Percentiles rank a stretch among this genome's conserved stretches.
These are phyloP conservation scores for Pichiaceae sp. DNA, from an alignment of 1,139 yeast genomes.

Conservation along the genomic window DNA sequence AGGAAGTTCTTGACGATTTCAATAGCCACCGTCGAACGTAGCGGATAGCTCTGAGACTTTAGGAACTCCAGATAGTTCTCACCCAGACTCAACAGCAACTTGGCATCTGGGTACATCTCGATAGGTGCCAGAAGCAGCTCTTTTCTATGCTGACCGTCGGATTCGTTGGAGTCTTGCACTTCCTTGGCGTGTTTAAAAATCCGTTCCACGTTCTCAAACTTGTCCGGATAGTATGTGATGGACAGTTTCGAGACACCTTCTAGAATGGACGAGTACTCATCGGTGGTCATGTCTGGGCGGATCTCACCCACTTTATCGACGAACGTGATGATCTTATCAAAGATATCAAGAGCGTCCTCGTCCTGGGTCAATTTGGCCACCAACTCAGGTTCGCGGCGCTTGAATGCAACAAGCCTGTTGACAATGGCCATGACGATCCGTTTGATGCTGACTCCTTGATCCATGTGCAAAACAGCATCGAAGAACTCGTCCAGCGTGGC, in stretches of 20 bases:
- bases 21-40: conserved; percentile 34
- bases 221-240: conserved; percentile 58
- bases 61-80: conserved; percentile 34
- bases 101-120: conserved; percentile 23
- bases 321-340: conserved; percentile 60
- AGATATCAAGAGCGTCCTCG: conserved; percentile 27
- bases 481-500: conserved; percentile 63
- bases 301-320: conserved; percentile 43
- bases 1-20: conserved; percentile 34
- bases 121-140: conserved; percentile 54
- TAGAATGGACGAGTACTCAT: conserved; percentile 58
- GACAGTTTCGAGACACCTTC: conserved; percentile 59
- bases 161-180: conserved; percentile 29
- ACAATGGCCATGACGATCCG: conserved; percentile 63
- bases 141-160: conserved; percentile 25
- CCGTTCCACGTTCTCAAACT: conserved; percentile 50
- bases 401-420: conserved; percentile 59
- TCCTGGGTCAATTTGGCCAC: conserved; percentile 10
- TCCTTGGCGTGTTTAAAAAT: conserved; percentile 53
- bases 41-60: conserved; percentile 26
- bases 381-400: conserved; percentile 17
- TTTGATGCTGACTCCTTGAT: conserved; percentile 61
- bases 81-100: conserved; percentile 25
- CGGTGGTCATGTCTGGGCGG: conserved; percentile 57
- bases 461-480: conserved; percentile 56